phyloP scores from a whole-genome alignment of 164 flowering plant species.

The Sedum album region DNA sequence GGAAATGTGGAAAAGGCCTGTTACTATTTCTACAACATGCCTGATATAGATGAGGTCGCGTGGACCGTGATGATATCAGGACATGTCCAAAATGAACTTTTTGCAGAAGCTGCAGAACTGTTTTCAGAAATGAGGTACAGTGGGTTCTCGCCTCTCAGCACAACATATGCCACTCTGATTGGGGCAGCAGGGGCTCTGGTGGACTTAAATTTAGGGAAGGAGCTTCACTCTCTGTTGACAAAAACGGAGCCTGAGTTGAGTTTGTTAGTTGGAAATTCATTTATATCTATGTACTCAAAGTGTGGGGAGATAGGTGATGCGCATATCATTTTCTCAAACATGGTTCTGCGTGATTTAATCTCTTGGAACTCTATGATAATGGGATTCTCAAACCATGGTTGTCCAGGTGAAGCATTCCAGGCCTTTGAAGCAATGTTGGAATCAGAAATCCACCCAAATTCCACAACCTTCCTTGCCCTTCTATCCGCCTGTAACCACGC shows the following conservation, averaged over 20 bases:
- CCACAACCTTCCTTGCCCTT: constrained; percentile 9
- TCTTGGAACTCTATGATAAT: constrained; percentile 42
- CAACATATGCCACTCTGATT: constrained; percentile 37
- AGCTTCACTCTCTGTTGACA: constrained; percentile 28
- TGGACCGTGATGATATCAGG: constrained; percentile 34
- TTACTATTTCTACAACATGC: constrained; percentile 38
- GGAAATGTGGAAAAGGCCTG: constrained; percentile 39
- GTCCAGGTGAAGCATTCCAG: constrained; percentile 24
- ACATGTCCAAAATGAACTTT: constrained; percentile 39
- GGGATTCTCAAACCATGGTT: constrained; percentile 40
- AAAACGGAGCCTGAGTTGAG: constrained; percentile 26
- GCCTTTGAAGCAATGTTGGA: constrained; percentile 27
- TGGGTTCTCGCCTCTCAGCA: constrained; percentile 27
- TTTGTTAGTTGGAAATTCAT: constrained; percentile 33
- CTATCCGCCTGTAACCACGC: constrained; percentile 13
- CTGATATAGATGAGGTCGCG: constrained; percentile 39
- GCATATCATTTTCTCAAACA: constrained; percentile 23
- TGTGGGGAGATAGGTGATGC: constrained; percentile 42
- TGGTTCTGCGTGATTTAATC: constrained; percentile 31
- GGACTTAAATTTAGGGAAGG: constrained; percentile 38
- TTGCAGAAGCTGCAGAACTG: constrained; percentile 27
- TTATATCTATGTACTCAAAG: constrained; percentile 56
- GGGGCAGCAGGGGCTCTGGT: constrained; percentile 54
- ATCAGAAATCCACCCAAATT: constrained; percentile 14
- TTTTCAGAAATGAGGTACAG: constrained; percentile 29